Conservation (phyloP, 2,329 filamentous ascomycete genomes). For the Fusarium penzigii region DNA sequence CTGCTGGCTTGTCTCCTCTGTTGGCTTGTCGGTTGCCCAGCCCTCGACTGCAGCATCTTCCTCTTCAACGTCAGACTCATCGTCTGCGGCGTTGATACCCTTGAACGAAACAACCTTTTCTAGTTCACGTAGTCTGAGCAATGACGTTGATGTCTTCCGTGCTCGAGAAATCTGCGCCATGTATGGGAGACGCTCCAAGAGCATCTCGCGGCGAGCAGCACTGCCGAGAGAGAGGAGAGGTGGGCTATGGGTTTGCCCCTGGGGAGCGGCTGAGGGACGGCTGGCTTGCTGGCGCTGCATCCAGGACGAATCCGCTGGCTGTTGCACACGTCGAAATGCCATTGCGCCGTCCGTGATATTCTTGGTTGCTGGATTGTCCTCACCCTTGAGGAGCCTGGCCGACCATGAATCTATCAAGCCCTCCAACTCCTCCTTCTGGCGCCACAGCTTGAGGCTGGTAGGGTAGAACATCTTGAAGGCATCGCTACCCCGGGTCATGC, state of each 20-base stretch:
- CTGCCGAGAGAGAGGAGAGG: slow-evolving; percentile 62
- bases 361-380: slow-evolving; percentile 39
- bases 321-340: slow-evolving; percentile 49
- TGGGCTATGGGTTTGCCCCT: slow-evolving; percentile 24
- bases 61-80: slow-evolving; percentile 48
- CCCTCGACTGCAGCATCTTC: slow-evolving; percentile 44
- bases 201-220: slow-evolving; percentile 69
- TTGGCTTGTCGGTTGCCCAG: slow-evolving; percentile 64
- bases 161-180: slow-evolving; percentile 65
- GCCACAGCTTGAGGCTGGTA: slow-evolving; percentile 79
- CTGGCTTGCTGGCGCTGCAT: slow-evolving; percentile 36
- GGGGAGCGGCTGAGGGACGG: slow-evolving; percentile 2
- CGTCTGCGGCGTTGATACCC: slow-evolving; percentile 53
- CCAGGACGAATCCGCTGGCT: slow-evolving; percentile 33
- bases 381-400: slow-evolving; percentile 58
- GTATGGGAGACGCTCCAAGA: slow-evolving; percentile 87
- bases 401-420: slow-evolving; percentile 71
- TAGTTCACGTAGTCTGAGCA: slow-evolving; percentile 54
- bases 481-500: slow-evolving; percentile 52
- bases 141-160: slow-evolving; percentile 34
- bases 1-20: slow-evolving; percentile 52
- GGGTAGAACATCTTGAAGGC: slow-evolving; percentile 93
- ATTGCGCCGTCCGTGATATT: slow-evolving; percentile 48
- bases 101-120: slow-evolving; percentile 69
- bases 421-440: slow-evolving; percentile 78